phyloP scores from a whole-genome alignment of 2,329 filamentous ascomycete genomes.

The Sphaerulina populicola region DNA sequence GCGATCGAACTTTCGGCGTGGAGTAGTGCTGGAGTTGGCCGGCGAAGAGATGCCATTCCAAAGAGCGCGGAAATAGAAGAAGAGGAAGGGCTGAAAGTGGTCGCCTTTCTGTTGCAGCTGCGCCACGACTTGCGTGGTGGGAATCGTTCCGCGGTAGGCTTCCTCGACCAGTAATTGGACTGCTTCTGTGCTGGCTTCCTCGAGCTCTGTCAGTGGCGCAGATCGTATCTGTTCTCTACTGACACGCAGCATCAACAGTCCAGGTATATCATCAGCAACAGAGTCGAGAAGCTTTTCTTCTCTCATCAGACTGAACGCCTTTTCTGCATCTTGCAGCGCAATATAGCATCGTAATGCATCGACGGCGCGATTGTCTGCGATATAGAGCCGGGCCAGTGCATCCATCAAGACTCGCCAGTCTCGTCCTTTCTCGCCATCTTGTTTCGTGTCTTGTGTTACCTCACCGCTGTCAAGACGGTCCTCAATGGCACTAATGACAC shows the following conservation, averaged over 20 bases:
- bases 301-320: slow-evolving; percentile 74
- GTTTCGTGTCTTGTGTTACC: slow-evolving; percentile 65
- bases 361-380: slow-evolving; percentile 69
- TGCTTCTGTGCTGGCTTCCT: slow-evolving; percentile 71
- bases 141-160: slow-evolving; percentile 78
- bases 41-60: slow-evolving; percentile 49
- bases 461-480: slow-evolving; percentile 71
- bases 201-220: slow-evolving; percentile 62
- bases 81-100: slow-evolving; percentile 63
- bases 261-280: slow-evolving; percentile 79
- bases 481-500: slow-evolving; percentile 69
- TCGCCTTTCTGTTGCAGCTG: slow-evolving; percentile 61
- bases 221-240: slow-evolving; percentile 58
- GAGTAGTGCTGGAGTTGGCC: slow-evolving; percentile 14
- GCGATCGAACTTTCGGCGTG: slow-evolving; percentile 24
- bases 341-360: slow-evolving; percentile 88
- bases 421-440: slow-evolving; percentile 58
- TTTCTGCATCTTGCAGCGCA: slow-evolving; percentile 81
- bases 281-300: slow-evolving; percentile 86
- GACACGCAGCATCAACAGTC: slow-evolving; percentile 80
- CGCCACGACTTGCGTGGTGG: slow-evolving; percentile 64
- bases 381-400: slow-evolving; percentile 72
- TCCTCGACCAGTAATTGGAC: slow-evolving; percentile 83
- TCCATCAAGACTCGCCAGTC: slow-evolving; percentile 91
- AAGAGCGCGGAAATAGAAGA: slow-evolving; percentile 80